These are phyloP conservation scores for Russula virescens DNA, from an alignment of 768 basidiomycete genomes.

Conservation along the genomic window DNA sequence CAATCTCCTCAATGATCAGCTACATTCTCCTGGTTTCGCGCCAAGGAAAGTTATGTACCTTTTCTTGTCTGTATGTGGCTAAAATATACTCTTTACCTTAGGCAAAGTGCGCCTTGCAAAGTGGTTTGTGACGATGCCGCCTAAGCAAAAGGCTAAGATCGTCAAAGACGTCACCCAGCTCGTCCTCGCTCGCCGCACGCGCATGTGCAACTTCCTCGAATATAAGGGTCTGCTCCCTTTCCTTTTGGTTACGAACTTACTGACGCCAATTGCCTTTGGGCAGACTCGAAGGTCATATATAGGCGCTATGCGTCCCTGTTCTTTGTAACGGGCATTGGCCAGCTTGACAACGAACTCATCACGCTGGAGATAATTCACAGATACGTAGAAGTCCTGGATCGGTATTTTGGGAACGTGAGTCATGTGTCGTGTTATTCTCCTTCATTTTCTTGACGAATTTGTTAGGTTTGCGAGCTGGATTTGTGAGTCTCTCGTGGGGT, in stretches of 20 bases:
- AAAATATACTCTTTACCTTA: constrained; percentile 29
- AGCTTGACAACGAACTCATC: constrained; percentile 84
- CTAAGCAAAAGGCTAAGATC: constrained; percentile 82
- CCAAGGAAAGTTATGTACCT: constrained; percentile 50
- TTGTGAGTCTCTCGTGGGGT: constrained; percentile 47
- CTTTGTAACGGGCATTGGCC: constrained; percentile 85
- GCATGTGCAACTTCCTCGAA: constrained; percentile 95
- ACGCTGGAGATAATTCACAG: constrained; percentile 92
- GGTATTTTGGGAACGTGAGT: constrained; percentile 83
- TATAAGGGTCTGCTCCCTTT: constrained; percentile 72
- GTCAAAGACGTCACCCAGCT: constrained; percentile 94
- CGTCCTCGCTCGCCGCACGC: constrained; percentile 77
- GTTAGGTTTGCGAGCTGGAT: constrained; percentile 87
- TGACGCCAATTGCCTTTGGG: constrained; percentile 2
- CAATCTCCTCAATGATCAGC: constrained; percentile 57
- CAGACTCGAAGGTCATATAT: constrained; percentile 86
- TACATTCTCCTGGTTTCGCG: constrained; percentile 92
- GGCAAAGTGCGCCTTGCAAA: constrained; percentile 93
- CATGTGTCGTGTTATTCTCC: neutral
- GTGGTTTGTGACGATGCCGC: constrained; percentile 86
- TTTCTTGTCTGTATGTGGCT: neutral
- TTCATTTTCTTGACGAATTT: neutral
- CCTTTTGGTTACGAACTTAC: neutral
- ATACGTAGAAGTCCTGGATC: constrained; percentile 84
- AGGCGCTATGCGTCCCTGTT: constrained; percentile 92